Conservation (phyloP, 106 monocot species). For the Dendrobium nobile region DNA sequence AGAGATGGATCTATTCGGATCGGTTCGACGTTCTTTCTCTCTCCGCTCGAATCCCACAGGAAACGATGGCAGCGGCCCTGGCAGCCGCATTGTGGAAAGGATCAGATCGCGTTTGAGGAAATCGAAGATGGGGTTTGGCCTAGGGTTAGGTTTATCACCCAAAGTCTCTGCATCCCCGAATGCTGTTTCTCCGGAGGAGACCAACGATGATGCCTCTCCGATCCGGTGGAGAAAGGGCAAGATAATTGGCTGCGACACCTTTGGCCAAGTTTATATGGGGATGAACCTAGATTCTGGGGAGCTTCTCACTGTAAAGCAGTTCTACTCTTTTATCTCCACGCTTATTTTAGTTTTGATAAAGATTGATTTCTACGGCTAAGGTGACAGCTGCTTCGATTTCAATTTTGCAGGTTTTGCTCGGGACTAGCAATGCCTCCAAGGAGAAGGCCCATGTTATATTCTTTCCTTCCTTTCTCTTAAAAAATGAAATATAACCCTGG, state of each 20-base stretch:
- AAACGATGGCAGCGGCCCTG: slow-evolving; percentile 9
- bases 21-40: slow-evolving; percentile 66
- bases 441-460: slow-evolving; percentile 76
- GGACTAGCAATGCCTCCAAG: slow-evolving; percentile 64
- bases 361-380: background rate
- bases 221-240: slow-evolving; percentile 91
- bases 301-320: slow-evolving; percentile 83
- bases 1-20: slow-evolving; percentile 89
- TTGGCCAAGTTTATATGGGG: slow-evolving; percentile 92
- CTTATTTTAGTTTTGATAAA: background rate
- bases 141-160: slow-evolving; percentile 40
- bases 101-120: slow-evolving; percentile 73
- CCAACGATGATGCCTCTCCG: slow-evolving; percentile 22
- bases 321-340: slow-evolving; percentile 1
- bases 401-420: slow-evolving; percentile 72
- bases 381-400: background rate
- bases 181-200: background rate
- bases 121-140: slow-evolving; percentile 61
- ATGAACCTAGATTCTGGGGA: slow-evolving; percentile 97
- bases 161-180: slow-evolving; percentile 22
- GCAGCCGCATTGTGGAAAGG: slow-evolving; percentile 42
- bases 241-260: slow-evolving; percentile 79
- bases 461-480: background rate
- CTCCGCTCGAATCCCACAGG: slow-evolving; percentile 37
- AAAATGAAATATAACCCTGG: background rate